These are phyloP conservation scores for Ganoderma lingzhi DNA, from an alignment of 1,284 basidiomycete genomes.

Conservation along the genomic window DNA sequence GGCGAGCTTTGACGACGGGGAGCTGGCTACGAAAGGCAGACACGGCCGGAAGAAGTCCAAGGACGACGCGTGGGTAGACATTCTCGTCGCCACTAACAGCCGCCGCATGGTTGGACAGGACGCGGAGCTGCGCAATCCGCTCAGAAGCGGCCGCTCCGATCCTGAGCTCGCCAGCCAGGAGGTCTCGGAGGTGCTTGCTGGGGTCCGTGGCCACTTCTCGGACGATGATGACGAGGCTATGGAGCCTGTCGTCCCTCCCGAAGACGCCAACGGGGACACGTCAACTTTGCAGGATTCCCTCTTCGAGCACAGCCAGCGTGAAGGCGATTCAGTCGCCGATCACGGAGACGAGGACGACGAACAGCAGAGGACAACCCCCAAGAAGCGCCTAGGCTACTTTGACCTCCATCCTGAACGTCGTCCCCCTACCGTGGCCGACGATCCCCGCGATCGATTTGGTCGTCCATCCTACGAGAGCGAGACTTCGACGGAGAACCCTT, in stretches of 20 bases:
- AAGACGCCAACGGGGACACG: conserved; percentile 28
- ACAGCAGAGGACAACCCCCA: conserved; percentile 25
- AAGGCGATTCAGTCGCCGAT: conserved; percentile 31
- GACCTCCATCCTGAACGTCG: conserved; percentile 69
- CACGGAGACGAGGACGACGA: conserved; percentile 48
- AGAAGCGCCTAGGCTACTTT: conserved; percentile 67
- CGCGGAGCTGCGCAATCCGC: conserved; percentile 47
- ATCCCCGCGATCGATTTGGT: conserved; percentile 36
- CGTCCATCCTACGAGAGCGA: conserved; percentile 39
- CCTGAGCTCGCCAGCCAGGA: conserved; percentile 78
- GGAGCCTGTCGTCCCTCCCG: conserved; percentile 45
- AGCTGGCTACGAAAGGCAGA: conserved; percentile 48
- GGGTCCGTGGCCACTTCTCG: conserved; percentile 61
- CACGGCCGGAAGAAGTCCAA: conserved; percentile 64
- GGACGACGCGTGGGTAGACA: conserved; percentile 85
- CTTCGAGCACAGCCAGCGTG: conserved; percentile 25
- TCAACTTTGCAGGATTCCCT: conserved; percentile 36
- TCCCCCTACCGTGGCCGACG: conserved; percentile 49
- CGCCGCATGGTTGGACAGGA: conserved; percentile 71
- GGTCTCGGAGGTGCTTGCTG: conserved; percentile 73
- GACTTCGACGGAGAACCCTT: conserved; percentile 31
- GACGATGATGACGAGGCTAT: conserved; percentile 53
- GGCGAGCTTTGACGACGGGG: conserved; percentile 72
- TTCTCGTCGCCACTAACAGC: conserved; percentile 74
- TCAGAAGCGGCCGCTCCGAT: conserved; percentile 57